phyloP scores from a whole-genome alignment of 805 yeast genomes.

The Spathaspora hagerdaliae region DNA sequence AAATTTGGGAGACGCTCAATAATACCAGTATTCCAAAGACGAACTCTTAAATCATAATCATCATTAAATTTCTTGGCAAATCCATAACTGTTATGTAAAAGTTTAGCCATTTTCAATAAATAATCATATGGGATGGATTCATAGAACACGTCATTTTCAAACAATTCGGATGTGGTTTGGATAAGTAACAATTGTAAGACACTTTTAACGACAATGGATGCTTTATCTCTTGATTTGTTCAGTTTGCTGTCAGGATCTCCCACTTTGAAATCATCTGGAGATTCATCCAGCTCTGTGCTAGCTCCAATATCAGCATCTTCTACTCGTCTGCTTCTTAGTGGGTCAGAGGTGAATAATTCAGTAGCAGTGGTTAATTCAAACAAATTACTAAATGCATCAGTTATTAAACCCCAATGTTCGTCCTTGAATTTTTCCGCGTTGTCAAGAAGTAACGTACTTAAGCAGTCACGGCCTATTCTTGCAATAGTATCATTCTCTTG shows the following conservation, averaged over 20 bases:
- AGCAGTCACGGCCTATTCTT: slow-evolving; percentile 86
- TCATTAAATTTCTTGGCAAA: slow-evolving; percentile 88
- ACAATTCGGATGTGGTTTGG: slow-evolving; percentile 76
- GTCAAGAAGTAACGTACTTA: slow-evolving; percentile 72
- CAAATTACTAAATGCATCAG: slow-evolving; percentile 59
- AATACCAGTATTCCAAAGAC: slow-evolving; percentile 87
- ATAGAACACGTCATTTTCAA: slow-evolving; percentile 67
- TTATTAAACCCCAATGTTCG: slow-evolving; percentile 73
- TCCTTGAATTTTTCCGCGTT: slow-evolving; percentile 62
- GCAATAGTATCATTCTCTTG: slow-evolving; percentile 97
- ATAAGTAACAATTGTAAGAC: slow-evolving; percentile 86
- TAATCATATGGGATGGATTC: slow-evolving; percentile 63
- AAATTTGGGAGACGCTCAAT: slow-evolving; percentile 91
- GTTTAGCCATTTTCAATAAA: slow-evolving; percentile 53
- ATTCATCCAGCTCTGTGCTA: slow-evolving; percentile 8
- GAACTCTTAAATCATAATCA: slow-evolving; percentile 80
- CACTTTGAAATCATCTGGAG: slow-evolving; percentile 9
- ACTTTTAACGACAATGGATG: slow-evolving; percentile 85
- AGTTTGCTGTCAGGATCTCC: slow-evolving; percentile 32
- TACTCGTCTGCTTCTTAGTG: slow-evolving; percentile 23
- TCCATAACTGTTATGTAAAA: slow-evolving; percentile 65
- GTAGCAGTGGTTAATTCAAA: slow-evolving; percentile 83
- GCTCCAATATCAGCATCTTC: slow-evolving; percentile 29
- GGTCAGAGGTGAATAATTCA: slow-evolving; percentile 70
- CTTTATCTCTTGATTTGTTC: slow-evolving; percentile 51